These are phyloP conservation scores for Stemphylium lycopersici DNA, from an alignment of 2,329 filamentous ascomycete genomes.

Conservation along the genomic window DNA sequence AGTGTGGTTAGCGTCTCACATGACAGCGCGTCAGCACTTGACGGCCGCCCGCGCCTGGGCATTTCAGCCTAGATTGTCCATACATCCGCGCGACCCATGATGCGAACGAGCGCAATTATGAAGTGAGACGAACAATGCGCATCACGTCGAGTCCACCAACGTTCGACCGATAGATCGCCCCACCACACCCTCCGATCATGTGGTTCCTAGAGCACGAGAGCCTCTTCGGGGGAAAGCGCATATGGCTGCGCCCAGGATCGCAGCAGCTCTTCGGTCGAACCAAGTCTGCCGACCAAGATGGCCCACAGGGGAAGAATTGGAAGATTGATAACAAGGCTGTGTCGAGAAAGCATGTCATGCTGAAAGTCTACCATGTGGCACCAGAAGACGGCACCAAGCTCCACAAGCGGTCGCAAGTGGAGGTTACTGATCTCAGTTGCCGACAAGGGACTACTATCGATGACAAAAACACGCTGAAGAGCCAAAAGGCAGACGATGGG, in stretches of 20 bases:
- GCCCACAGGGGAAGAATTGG: conserved; percentile 44
- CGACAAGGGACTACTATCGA: conserved; percentile 85
- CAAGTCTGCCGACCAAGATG: conserved; percentile 59
- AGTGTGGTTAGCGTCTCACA: conserved; percentile 9
- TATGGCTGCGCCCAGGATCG: conserved; percentile 87
- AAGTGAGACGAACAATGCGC: conserved; percentile 4
- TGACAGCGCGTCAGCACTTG: conserved; percentile 15
- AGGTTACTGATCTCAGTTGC: conserved; percentile 75
- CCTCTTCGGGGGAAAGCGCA: conserved; percentile 65
- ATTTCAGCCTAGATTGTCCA: conserved; percentile 1
- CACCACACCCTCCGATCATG: conserved; percentile 45
- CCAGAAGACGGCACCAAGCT: conserved; percentile 70
- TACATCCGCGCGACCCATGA: neutral
- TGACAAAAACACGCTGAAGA: conserved; percentile 68
- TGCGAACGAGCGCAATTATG: neutral
- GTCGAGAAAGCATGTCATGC: conserved; percentile 84
- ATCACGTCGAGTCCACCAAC: neutral
- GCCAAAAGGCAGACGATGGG: conserved; percentile 55
- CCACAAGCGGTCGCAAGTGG: conserved; percentile 70
- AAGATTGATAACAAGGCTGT: conserved; percentile 81
- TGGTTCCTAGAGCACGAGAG: conserved; percentile 63
- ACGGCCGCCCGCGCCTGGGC: conserved; percentile 1
- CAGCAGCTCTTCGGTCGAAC: conserved; percentile 86
- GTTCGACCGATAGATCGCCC: neutral
- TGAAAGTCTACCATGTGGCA: conserved; percentile 71